Percentiles rank a stretch among this genome's conserved stretches.
phyloP scores from a whole-genome alignment of 176 grass and related monocot species.

The Otatea glauca region DNA sequence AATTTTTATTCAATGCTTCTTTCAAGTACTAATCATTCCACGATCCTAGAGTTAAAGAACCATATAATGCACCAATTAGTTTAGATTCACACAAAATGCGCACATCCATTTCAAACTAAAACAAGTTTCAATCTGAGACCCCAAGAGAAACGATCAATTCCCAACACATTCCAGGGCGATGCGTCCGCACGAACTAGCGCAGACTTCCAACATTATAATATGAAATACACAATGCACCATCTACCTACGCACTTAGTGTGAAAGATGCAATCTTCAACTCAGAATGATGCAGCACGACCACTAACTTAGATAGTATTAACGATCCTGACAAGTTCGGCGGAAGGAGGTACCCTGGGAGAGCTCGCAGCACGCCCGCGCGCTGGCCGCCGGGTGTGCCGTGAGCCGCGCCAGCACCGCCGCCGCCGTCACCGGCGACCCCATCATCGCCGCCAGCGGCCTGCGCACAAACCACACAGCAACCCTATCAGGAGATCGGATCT shows the following conservation, averaged over 20 bases:
- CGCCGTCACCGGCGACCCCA: constrained; percentile 59
- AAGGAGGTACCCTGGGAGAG: constrained; percentile 93
- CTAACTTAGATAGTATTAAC: constrained; percentile 46
- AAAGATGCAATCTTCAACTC: not conserved
- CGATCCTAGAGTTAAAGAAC: not conserved
- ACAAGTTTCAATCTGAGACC: not conserved
- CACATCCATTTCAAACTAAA: not conserved
- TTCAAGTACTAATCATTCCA: not conserved
- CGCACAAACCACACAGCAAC: not conserved
- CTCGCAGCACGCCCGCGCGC: constrained; percentile 91
- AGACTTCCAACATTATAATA: not conserved
- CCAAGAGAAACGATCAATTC: not conserved
- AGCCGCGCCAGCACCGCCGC: constrained; percentile 59
- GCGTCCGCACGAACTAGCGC: not conserved
- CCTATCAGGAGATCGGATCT: not conserved
- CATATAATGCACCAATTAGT: not conserved
- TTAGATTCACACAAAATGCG: not conserved
- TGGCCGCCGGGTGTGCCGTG: constrained; percentile 77
- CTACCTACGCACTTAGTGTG: not conserved
- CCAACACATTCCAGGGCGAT: not conserved
- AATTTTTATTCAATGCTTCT: not conserved
- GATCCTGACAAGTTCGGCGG: constrained; percentile 61
- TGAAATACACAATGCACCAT: not conserved
- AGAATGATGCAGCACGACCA: constrained; percentile 35
- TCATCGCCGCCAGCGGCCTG: constrained; percentile 73